Percentiles rank a stretch among this genome's conserved stretches.
Evolutionary conservation across 768 basidiomycete species (phyloP).

Genomic region (Lentinula sp.): DNA sequence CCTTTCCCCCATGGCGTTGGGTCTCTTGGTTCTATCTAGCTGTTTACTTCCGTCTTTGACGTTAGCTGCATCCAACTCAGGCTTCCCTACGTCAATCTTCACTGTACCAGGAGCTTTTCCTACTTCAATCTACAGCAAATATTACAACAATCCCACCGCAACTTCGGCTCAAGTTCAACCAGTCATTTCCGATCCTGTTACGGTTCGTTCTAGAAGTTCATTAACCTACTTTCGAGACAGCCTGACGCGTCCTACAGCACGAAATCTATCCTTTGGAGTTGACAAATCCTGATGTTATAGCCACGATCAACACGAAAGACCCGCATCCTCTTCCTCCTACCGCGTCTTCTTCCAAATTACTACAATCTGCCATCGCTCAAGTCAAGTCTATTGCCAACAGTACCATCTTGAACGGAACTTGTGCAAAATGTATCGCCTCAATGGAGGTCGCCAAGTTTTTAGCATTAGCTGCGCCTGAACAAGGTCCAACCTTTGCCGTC

Average conservation of each 20-base stretch:
- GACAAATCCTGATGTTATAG: constrained; percentile 58
- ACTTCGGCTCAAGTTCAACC: constrained; percentile 72
- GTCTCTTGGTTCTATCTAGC: background rate
- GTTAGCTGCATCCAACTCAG: constrained; percentile 2
- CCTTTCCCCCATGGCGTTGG: background rate
- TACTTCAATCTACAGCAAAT: constrained; percentile 54
- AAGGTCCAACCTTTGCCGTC: constrained; percentile 51
- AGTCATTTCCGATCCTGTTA: constrained; percentile 67
- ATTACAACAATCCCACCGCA: constrained; percentile 69
- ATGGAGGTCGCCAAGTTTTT: constrained; percentile 64
- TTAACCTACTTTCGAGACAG: background rate
- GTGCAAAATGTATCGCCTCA: constrained; percentile 53
- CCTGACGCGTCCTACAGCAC: constrained; percentile 32
- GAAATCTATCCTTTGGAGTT: constrained; percentile 51
- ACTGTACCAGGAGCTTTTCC: constrained; percentile 62
- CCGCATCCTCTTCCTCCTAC: constrained; percentile 61
- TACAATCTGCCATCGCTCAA: constrained; percentile 49
- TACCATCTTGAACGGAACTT: constrained; percentile 45
- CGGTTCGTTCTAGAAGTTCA: constrained; percentile 26
- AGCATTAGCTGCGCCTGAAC: constrained; percentile 53
- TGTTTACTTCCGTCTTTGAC: background rate
- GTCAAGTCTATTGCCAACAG: constrained; percentile 49
- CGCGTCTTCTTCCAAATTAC: constrained; percentile 38
- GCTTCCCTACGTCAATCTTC: constrained; percentile 34
- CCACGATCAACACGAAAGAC: constrained; percentile 51